phyloP scores from a whole-genome alignment of 768 basidiomycete species.

The Amanita phalloides region DNA sequence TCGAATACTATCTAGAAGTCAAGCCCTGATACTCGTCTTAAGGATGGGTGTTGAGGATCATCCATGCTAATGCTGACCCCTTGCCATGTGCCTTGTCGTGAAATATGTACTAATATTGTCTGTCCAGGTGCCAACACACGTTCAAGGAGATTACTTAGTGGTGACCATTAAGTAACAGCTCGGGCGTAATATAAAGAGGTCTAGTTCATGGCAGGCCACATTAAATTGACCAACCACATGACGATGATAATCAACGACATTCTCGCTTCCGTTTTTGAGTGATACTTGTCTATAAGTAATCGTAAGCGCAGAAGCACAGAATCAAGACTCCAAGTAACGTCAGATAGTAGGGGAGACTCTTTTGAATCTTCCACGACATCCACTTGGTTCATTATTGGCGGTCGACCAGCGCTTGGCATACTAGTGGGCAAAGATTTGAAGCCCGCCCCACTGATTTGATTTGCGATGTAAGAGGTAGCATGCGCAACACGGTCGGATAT shows the following conservation, averaged over 20 bases:
- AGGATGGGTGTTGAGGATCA: constrained; percentile 65
- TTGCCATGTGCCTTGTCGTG: background rate
- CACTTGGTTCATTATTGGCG: constrained; percentile 2
- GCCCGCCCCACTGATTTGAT: constrained; percentile 33
- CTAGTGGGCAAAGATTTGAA: constrained; percentile 14
- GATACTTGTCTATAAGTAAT: background rate
- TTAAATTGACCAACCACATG: constrained; percentile 45
- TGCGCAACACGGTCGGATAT: constrained; percentile 66
- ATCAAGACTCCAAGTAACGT: background rate
- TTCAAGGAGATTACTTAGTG: no score
- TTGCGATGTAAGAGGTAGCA: constrained; percentile 66
- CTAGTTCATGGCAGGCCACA: constrained; percentile 26
- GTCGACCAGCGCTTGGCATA: constrained; percentile 12
- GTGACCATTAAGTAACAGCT: background rate
- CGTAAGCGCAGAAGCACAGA: background rate
- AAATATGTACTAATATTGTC: background rate
- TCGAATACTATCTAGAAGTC: constrained; percentile 74
- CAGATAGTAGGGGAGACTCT: background rate
- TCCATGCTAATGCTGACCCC: constrained; percentile 87
- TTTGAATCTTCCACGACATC: background rate
- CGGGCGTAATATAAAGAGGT: background rate
- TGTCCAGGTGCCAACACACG: background rate
- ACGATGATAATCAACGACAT: constrained; percentile 15
- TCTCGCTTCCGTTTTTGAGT: background rate
- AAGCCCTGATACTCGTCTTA: constrained; percentile 75